These are phyloP conservation scores for Cronartium ribicola DNA, from an alignment of 1,284 basidiomycete species.

Conservation along the genomic window DNA sequence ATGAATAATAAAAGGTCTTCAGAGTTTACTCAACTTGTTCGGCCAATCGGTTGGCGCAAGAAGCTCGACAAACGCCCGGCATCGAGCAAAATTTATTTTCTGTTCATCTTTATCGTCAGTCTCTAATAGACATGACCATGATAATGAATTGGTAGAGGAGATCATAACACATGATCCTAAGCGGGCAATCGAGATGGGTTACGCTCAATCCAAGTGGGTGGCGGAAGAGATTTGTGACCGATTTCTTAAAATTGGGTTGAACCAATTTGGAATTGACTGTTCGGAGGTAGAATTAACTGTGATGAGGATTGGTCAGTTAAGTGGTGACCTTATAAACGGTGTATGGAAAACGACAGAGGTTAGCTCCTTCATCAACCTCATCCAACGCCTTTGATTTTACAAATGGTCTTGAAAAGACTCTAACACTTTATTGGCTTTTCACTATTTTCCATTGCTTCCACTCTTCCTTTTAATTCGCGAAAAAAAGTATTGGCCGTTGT, in stretches of 20 bases:
- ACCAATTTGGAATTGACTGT: not conserved
- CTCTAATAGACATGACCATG: conserved; percentile 50
- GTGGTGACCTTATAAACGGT: conserved; percentile 58
- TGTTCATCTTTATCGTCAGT: conserved; percentile 59
- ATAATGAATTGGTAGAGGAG: conserved; percentile 50
- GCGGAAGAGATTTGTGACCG: conserved; percentile 60
- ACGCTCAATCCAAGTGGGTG: conserved; percentile 63
- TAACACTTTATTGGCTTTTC: too few species aligned
- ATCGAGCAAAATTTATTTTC: conserved; percentile 58
- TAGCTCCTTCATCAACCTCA: conserved; percentile 43
- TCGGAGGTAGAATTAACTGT: not conserved
- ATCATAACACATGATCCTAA: conserved; percentile 52
- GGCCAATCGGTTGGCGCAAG: not conserved
- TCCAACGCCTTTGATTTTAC: not conserved
- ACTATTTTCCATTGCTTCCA: too few species aligned
- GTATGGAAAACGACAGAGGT: conserved; percentile 64
- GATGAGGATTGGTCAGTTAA: conserved; percentile 57
- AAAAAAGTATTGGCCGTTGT: conserved; percentile 1
- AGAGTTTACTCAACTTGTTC: not conserved
- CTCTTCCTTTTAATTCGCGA: too few species aligned
- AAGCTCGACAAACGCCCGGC: not conserved
- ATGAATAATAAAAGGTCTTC: not conserved
- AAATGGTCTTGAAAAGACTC: too few species aligned
- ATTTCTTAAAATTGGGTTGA: conserved; percentile 48
- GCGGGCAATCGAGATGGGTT: conserved; percentile 57